phyloP scores from a whole-genome alignment of 2,329 filamentous ascomycete species.

The Aspergillus sp. region DNA sequence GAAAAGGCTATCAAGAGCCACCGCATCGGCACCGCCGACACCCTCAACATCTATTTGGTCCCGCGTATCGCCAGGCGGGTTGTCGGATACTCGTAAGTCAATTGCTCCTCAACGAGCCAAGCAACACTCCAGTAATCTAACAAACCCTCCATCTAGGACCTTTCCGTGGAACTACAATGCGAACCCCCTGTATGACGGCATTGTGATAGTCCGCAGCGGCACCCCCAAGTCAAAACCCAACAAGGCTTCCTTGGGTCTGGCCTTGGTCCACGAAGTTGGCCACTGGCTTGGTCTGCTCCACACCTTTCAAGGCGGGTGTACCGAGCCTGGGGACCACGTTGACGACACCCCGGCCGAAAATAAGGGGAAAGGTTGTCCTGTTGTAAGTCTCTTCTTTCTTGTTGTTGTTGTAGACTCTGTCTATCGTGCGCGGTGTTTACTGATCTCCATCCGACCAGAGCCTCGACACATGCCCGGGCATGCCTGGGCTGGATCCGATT shows the following conservation, averaged over 20 bases:
- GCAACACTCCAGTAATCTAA: too few species aligned
- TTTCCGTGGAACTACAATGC: accelerated
- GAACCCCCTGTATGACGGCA: neutral
- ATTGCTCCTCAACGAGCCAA: too few species aligned
- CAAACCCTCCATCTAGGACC: too few species aligned
- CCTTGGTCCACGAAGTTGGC: neutral
- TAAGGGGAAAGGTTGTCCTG: neutral
- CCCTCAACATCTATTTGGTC: too few species aligned
- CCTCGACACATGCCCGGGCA: neutral
- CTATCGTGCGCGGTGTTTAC: neutral
- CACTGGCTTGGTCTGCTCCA: neutral
- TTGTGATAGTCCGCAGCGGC: neutral
- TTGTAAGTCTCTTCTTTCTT: neutral
- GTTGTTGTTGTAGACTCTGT: neutral
- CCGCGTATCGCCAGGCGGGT: too few species aligned
- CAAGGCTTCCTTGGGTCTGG: neutral
- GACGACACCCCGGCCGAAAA: neutral
- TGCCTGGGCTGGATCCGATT: neutral
- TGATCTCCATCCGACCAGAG: neutral
- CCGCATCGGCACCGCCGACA: too few species aligned
- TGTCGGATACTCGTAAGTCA: too few species aligned
- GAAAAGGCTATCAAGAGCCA: too few species aligned
- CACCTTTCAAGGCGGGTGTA: neutral
- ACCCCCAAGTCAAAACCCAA: neutral
- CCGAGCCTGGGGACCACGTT: neutral